phyloP scores from a whole-genome alignment of 116 monocot species.

The Iris pallida region DNA sequence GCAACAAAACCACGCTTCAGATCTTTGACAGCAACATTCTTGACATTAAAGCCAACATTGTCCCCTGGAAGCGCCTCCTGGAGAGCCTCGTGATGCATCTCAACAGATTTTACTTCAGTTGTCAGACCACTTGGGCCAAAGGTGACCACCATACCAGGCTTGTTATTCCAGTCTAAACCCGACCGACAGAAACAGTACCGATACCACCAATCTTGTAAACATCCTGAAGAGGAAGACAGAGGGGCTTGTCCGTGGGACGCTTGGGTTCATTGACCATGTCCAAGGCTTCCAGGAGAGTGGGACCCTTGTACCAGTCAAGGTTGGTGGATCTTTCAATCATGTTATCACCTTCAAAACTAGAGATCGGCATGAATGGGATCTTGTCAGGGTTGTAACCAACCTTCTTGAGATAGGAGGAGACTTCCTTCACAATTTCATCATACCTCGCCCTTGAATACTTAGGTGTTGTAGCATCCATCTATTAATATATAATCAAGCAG shows the following conservation, averaged over 20 bases:
- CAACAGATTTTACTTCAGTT: too few relatives aligned
- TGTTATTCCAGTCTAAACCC: conserved; percentile 29
- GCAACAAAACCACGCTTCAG: too few relatives aligned
- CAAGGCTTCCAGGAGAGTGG: conserved; percentile 29
- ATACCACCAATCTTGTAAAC: conserved; percentile 52
- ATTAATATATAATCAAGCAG: conserved; percentile 1
- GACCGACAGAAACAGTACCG: conserved; percentile 30
- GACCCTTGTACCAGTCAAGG: conserved; percentile 48
- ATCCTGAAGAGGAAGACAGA: conserved; percentile 38
- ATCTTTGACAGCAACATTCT: too few relatives aligned
- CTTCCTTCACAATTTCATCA: conserved; percentile 39
- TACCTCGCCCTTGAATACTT: conserved; percentile 35
- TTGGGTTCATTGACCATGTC: conserved; percentile 34
- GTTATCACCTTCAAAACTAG: too few relatives aligned
- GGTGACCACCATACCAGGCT: conserved; percentile 37
- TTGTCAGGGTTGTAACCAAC: conserved; percentile 34
- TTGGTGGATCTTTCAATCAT: conserved; percentile 41
- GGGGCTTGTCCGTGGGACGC: conserved; percentile 36
- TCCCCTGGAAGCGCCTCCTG: too few relatives aligned
- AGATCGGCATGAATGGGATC: conserved; percentile 39
- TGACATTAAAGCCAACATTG: too few relatives aligned
- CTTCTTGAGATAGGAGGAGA: conserved; percentile 38
- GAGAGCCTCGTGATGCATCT: too few relatives aligned
- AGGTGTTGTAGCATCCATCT: conserved; percentile 35
- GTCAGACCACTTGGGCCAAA: conserved; percentile 30